Conservation (phyloP, 2,329 filamentous ascomycete species). For the Geosmithia morbida region DNA sequence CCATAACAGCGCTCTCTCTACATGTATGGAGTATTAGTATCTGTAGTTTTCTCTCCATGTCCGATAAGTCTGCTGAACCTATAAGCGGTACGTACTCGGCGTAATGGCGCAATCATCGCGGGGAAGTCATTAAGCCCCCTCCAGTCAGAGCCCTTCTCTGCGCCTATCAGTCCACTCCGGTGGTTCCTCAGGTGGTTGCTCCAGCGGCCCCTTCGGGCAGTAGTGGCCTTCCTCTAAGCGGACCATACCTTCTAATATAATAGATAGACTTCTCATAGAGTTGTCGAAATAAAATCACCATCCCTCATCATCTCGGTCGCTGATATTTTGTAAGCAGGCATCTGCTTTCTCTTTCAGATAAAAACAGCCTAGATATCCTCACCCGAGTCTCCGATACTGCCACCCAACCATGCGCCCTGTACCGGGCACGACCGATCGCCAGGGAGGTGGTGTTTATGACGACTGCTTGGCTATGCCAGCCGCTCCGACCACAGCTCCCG, state of each 20-base stretch:
- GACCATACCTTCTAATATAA: not conserved
- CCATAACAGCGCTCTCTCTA: too few species aligned
- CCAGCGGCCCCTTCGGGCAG: not conserved
- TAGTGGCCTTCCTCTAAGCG: too few species aligned
- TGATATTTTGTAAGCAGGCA: not conserved
- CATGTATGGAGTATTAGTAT: too few species aligned
- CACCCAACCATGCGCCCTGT: constrained; percentile 1
- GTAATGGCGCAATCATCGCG: not conserved
- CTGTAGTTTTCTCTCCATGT: too few species aligned
- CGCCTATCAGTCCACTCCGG: not conserved
- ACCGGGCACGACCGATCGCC: constrained; percentile 25
- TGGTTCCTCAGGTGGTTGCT: not conserved
- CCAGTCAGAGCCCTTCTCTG: not conserved
- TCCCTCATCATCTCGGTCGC: not conserved
- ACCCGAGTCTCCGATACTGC: not conserved
- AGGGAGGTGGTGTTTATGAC: constrained; percentile 32
- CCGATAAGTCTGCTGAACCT: too few species aligned
- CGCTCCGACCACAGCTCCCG: constrained; percentile 1
- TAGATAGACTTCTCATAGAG: not conserved
- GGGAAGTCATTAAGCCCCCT: not conserved
- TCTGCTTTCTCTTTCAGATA: not conserved
- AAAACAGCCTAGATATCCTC: not conserved
- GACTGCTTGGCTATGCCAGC: not conserved
- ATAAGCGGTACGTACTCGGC: not conserved
- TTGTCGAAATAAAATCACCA: not conserved